A percentile compares a stretch with the other conserved stretches of the same genome.
Evolutionary conservation across 1,284 basidiomycete genomes (phyloP).

Genomic region (Fomitopsis pinicola): DNA sequence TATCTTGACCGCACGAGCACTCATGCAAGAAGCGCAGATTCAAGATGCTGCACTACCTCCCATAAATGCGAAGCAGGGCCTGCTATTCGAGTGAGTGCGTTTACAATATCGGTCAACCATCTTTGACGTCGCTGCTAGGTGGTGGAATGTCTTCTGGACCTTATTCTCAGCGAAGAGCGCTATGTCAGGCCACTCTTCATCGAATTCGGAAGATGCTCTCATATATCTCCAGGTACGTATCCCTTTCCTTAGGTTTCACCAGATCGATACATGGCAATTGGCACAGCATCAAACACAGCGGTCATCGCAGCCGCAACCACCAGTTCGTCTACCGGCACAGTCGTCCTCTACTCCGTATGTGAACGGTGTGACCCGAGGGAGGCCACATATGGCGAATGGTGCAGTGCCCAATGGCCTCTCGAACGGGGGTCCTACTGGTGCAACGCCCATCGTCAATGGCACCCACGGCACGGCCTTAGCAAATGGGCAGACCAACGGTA

Average conservation of each 20-base stretch:
- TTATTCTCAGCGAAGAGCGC: conserved; percentile 74
- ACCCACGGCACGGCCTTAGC: conserved; percentile 12
- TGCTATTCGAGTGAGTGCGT: conserved; percentile 70
- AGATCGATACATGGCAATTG: neutral
- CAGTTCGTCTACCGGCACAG: conserved; percentile 20
- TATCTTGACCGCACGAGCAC: conserved; percentile 59
- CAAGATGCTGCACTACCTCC: conserved; percentile 57
- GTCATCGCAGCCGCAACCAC: conserved; percentile 14
- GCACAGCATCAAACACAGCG: conserved; percentile 36
- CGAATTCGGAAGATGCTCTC: conserved; percentile 63
- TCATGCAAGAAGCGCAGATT: conserved; percentile 61
- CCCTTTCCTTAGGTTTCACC: neutral
- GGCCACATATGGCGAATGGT: conserved; percentile 14
- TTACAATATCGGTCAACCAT: neutral
- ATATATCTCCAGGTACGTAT: conserved; percentile 61
- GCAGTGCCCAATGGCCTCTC: conserved; percentile 28
- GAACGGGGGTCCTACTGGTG: conserved; percentile 31
- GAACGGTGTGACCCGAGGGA: conserved; percentile 29
- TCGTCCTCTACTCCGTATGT: conserved; percentile 19
- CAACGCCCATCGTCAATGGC: conserved; percentile 31
- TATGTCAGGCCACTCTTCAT: conserved; percentile 22
- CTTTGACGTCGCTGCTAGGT: conserved; percentile 37
- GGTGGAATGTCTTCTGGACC: conserved; percentile 87
- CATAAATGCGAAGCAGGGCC: conserved; percentile 76
- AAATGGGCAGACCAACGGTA: conserved; percentile 28